Percentiles rank a stretch among this genome's conserved stretches.
phyloP scores from a whole-genome alignment of 2,329 filamentous ascomycete genomes.

The Gliomastix tumulicola region DNA sequence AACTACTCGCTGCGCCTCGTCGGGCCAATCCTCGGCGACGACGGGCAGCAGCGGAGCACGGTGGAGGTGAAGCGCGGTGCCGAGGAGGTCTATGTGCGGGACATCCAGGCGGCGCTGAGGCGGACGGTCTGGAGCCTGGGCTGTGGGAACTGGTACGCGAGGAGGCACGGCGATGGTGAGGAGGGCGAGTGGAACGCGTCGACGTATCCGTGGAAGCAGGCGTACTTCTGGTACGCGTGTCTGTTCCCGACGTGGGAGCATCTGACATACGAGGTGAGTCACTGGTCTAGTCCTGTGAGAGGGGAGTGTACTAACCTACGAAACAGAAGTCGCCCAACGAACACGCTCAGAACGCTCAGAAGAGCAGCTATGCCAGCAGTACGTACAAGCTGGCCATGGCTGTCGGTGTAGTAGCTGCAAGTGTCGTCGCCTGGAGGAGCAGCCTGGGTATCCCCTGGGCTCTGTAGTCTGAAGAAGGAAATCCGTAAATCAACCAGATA shows the following conservation, averaged over 20 bases:
- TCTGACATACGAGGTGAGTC: slow-evolving; percentile 22
- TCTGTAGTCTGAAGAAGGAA: no score
- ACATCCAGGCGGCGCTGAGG: slow-evolving; percentile 21
- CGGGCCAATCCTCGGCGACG: slow-evolving; percentile 32
- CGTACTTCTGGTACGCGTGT: slow-evolving; percentile 24
- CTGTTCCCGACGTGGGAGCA: slow-evolving; percentile 25
- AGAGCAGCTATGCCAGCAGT: no score
- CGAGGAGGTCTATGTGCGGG: slow-evolving; percentile 20
- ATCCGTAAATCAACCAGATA: no score
- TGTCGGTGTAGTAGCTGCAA: no score
- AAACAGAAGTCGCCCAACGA: no score
- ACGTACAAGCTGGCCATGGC: no score
- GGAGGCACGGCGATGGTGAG: slow-evolving; percentile 9
- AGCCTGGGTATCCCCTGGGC: no score
- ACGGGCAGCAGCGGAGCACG: slow-evolving; percentile 10
- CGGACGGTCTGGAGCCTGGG: slow-evolving; percentile 25
- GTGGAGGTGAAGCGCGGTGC: slow-evolving; percentile 24
- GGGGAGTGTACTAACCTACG: no score
- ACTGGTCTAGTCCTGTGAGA: no score
- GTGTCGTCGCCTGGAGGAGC: no score
- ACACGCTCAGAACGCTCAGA: no score
- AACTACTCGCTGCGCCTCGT: slow-evolving; percentile 54
- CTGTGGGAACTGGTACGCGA: slow-evolving; percentile 29
- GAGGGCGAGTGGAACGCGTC: slow-evolving; percentile 21
- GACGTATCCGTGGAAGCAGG: slow-evolving; percentile 26